These are phyloP conservation scores for Citrus inodora DNA, from an alignment of 345 rosid genomes.

Conservation along the genomic window DNA sequence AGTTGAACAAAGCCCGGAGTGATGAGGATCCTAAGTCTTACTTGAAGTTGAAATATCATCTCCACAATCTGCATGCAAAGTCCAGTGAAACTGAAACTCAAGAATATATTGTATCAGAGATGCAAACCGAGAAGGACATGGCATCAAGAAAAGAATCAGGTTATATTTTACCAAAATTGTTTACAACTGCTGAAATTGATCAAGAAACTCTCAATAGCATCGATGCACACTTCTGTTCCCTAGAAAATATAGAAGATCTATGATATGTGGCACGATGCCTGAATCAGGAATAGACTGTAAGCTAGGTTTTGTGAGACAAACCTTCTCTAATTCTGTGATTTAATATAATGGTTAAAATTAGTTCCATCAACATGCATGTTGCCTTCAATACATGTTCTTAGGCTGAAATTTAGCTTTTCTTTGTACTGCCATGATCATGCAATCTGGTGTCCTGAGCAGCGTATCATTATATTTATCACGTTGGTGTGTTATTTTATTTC, in stretches of 20 bases:
- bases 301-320: not conserved
- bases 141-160: slow-evolving; percentile 22
- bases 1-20: slow-evolving; percentile 71
- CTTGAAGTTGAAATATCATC: slow-evolving; percentile 56
- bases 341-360: not conserved
- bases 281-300: not conserved
- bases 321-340: not conserved
- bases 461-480: not conserved
- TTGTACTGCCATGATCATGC: not conserved
- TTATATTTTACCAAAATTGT: slow-evolving; percentile 31
- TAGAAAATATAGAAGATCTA: slow-evolving; percentile 49
- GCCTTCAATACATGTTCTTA: not conserved
- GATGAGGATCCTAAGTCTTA: slow-evolving; percentile 79
- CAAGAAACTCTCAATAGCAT: slow-evolving; percentile 47
- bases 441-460: not conserved
- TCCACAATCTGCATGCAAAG: slow-evolving; percentile 13
- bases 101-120: slow-evolving; percentile 12
- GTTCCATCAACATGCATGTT: not conserved
- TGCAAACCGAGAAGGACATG: slow-evolving; percentile 21
- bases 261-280: slow-evolving; percentile 11
- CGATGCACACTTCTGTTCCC: slow-evolving; percentile 44
- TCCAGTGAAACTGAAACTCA: slow-evolving; percentile 22
- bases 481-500: not conserved
- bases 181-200: slow-evolving; percentile 46
- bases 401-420: not conserved